Conservation (phyloP, 176 grass and related monocot species). For the Bromus sterilis region DNA sequence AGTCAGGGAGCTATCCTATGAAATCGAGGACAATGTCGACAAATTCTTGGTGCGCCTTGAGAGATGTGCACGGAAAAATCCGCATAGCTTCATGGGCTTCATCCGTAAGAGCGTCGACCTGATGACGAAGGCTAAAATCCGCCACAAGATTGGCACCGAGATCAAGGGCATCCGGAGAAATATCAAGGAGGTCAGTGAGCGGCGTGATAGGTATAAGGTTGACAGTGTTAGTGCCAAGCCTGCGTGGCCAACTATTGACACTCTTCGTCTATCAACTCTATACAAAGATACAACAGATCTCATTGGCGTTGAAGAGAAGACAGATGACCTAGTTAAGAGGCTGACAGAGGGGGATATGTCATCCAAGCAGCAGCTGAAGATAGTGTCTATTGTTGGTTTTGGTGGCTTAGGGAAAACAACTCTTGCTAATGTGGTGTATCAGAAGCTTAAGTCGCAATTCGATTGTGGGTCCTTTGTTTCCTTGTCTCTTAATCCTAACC, state of each 20-base stretch:
- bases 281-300: background rate
- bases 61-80: accelerated
- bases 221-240: background rate
- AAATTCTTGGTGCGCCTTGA: background rate
- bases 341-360: background rate
- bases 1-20: background rate
- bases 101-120: background rate
- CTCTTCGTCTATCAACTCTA: background rate
- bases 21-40: background rate
- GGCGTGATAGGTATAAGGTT: background rate
- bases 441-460: background rate
- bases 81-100: background rate
- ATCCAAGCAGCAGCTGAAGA: background rate
- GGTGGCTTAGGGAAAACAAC: conserved; percentile 22
- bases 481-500: background rate
- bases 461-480: background rate
- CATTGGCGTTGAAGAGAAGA: background rate
- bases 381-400: background rate
- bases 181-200: background rate
- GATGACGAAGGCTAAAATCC: background rate
- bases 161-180: background rate
- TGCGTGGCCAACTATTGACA: background rate
- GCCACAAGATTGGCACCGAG: background rate
- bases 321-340: background rate
- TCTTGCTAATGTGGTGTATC: background rate